phyloP scores from a whole-genome alignment of 305 asterid genomes.

The Solanum hybrid region DNA sequence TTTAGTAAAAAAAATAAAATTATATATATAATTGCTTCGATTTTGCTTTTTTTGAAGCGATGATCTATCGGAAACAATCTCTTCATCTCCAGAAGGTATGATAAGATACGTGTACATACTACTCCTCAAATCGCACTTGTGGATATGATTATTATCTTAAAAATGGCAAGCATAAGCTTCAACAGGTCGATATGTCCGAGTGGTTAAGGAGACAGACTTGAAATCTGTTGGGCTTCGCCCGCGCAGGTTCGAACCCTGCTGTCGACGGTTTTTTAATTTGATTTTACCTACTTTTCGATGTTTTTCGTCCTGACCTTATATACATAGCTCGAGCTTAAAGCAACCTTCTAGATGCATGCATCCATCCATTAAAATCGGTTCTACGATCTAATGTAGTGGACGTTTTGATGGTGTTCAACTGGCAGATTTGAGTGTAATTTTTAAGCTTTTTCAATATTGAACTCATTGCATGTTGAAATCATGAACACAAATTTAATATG shows the following conservation, averaged over 20 bases:
- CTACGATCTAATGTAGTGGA: not conserved
- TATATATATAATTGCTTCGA: not conserved
- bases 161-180: not conserved
- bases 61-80: not conserved
- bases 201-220: constrained; percentile 97
- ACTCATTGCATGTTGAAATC: not conserved
- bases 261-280: constrained; percentile 32
- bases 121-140: not conserved
- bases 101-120: not conserved
- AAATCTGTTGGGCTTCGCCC: constrained; percentile 97
- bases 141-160: no score
- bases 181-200: constrained; percentile 82
- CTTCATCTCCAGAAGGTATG: not conserved
- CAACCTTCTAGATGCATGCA: not conserved
- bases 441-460: no score
- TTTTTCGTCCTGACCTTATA: not conserved
- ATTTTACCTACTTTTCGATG: not conserved
- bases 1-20: not conserved
- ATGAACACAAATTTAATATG: not conserved
- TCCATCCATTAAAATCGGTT: not conserved
- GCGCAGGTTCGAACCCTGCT: constrained; percentile 98
- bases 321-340: not conserved
- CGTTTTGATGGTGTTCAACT: not conserved
- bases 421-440: not conserved
- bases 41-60: not conserved